Evolutionary conservation across 2,329 filamentous ascomycete species (phyloP).

Genomic region (Fragosphaeria purpurea): DNA sequence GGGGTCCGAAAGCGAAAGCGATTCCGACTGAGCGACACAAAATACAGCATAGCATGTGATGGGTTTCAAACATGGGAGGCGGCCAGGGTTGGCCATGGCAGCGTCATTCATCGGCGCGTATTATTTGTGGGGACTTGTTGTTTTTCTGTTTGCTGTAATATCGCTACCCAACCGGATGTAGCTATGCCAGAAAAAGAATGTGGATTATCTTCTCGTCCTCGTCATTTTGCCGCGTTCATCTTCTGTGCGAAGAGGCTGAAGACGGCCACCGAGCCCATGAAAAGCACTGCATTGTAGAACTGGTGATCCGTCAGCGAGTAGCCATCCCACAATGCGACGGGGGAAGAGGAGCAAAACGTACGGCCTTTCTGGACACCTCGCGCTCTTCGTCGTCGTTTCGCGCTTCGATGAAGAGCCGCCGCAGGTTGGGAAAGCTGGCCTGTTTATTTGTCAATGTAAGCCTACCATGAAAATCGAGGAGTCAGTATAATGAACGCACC

Average conservation of each 20-base stretch:
- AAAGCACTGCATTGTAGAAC: conserved; percentile 97
- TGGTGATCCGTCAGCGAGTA: conserved; percentile 26
- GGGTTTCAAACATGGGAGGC: too few species aligned
- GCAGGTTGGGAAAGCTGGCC: conserved; percentile 84
- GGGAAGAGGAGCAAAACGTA: conserved; percentile 27
- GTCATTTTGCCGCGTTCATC: conserved; percentile 47
- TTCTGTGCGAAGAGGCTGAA: conserved; percentile 90
- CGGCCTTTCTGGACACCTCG: conserved; percentile 85
- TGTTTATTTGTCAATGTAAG: conserved; percentile 20
- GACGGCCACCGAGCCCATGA: conserved; percentile 90
- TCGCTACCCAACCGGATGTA: too few species aligned
- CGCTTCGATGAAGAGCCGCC: conserved; percentile 89
- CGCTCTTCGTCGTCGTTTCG: conserved; percentile 89
- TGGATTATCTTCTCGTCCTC: neutral
- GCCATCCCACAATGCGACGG: neutral
- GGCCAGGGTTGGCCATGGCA: too few species aligned
- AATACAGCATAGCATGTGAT: neutral
- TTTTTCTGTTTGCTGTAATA: neutral
- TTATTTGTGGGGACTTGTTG: neutral
- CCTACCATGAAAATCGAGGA: too few species aligned
- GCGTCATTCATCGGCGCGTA: too few species aligned
- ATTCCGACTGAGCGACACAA: conserved; percentile 41
- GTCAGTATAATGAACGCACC: too few species aligned
- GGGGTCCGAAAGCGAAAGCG: conserved; percentile 49
- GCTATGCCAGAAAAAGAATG: too few species aligned